phyloP scores from a whole-genome alignment of 2,329 filamentous ascomycete genomes.

The Bipolaris bicolor region DNA sequence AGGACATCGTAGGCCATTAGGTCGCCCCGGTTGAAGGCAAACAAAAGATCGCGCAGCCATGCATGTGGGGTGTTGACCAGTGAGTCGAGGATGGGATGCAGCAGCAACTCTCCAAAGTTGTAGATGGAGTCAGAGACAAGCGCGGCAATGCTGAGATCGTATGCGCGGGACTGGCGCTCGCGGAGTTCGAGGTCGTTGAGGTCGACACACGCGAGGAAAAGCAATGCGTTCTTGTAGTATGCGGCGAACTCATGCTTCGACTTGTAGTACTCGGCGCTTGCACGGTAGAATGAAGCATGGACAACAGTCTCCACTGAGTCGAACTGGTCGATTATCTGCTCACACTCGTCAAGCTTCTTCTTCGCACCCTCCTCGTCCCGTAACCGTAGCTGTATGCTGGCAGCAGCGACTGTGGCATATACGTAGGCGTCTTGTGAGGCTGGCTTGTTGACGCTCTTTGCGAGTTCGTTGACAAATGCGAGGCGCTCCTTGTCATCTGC shows the following conservation, averaged over 20 bases:
- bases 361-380: constrained; percentile 81
- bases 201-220: constrained; percentile 96
- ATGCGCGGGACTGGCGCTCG: constrained; percentile 83
- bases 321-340: constrained; percentile 86
- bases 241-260: constrained; percentile 89
- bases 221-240: constrained; percentile 96
- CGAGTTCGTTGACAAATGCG: constrained; percentile 80
- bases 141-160: constrained; percentile 90
- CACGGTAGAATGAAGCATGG: constrained; percentile 94
- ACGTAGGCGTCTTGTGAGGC: constrained; percentile 95
- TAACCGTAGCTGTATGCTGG: constrained; percentile 82
- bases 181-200: constrained; percentile 72
- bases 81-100: constrained; percentile 93
- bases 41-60: constrained; percentile 94
- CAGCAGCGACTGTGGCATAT: constrained; percentile 89
- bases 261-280: constrained; percentile 94
- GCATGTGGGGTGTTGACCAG: constrained; percentile 75
- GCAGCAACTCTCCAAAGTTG: constrained; percentile 98
- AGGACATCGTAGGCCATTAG: constrained; percentile 85
- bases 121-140: constrained; percentile 95
- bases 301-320: constrained; percentile 95
- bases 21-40: constrained; percentile 96
- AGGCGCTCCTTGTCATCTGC: constrained; percentile 86
- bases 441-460: constrained; percentile 87
- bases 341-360: constrained; percentile 84